A percentile compares a stretch with the other conserved stretches of the same genome.
Evolutionary conservation across 2,329 filamentous ascomycete genomes (phyloP).

Genomic region (Claviceps maximensis): DNA sequence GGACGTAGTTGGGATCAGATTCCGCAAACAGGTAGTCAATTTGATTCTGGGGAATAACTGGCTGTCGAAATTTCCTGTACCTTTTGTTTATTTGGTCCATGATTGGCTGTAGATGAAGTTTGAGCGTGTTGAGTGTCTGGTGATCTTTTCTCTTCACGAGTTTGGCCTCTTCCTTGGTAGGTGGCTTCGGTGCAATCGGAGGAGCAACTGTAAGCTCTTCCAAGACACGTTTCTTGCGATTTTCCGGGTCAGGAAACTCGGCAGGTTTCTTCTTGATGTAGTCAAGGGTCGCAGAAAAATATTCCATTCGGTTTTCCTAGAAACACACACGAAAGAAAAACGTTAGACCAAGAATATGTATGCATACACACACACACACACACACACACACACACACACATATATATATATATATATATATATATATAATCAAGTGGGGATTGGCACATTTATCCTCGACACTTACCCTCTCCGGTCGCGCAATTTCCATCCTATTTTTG

Average conservation of each 20-base stretch:
- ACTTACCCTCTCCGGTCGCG: slow-evolving; percentile 49
- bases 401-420: not conserved
- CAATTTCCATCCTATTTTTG: slow-evolving; percentile 61
- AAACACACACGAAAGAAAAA: not conserved
- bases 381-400: too few species aligned
- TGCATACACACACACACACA: too few species aligned
- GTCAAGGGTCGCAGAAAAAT: slow-evolving; percentile 60
- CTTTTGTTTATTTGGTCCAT: slow-evolving; percentile 93
- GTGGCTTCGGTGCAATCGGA: slow-evolving; percentile 50
- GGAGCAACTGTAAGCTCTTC: slow-evolving; percentile 66
- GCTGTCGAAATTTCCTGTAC: slow-evolving; percentile 77
- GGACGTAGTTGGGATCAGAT: slow-evolving; percentile 58
- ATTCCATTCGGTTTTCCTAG: slow-evolving; percentile 55
- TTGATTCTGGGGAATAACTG: slow-evolving; percentile 58
- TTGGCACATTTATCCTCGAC: not conserved
- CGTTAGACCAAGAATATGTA: not conserved
- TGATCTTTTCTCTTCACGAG: slow-evolving; percentile 71
- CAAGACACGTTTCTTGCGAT: slow-evolving; percentile 75
- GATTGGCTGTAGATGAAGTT: slow-evolving; percentile 79
- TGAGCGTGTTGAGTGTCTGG: slow-evolving; percentile 72
- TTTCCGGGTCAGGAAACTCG: slow-evolving; percentile 77
- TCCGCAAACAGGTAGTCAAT: slow-evolving; percentile 80
- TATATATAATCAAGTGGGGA: too few species aligned
- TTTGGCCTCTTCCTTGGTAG: slow-evolving; percentile 68
- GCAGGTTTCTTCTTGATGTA: slow-evolving; percentile 68